A percentile compares a stretch with the other conserved stretches of the same genome.
Conservation (phyloP, 768 basidiomycete species). For the Auricularia cornea region DNA sequence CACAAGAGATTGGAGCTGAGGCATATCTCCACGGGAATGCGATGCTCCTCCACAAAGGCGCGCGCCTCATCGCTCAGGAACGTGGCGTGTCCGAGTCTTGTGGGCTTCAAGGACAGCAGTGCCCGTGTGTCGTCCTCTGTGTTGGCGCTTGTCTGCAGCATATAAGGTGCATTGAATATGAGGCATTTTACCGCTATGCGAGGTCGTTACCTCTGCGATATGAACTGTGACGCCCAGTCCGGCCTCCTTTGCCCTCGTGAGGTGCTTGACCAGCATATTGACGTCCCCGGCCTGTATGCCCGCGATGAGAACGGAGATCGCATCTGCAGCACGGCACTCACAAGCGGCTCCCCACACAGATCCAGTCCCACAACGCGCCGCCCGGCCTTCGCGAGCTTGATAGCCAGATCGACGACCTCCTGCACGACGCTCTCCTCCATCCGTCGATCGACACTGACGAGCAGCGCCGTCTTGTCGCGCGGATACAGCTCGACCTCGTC, state of each 20-base stretch:
- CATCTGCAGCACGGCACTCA: slow-evolving; percentile 9
- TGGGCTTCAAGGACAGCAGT: slow-evolving; percentile 60
- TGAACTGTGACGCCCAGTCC: slow-evolving; percentile 73
- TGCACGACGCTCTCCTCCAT: slow-evolving; percentile 45
- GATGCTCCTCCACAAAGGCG: slow-evolving; percentile 44
- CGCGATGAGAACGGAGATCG: background rate
- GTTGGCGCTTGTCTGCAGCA: slow-evolving; percentile 36
- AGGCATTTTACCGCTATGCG: background rate
- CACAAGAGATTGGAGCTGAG: slow-evolving; percentile 71
- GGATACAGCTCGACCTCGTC: slow-evolving; percentile 54
- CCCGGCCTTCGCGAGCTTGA: slow-evolving; percentile 44
- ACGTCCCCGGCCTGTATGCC: slow-evolving; percentile 44
- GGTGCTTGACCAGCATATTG: slow-evolving; percentile 38
- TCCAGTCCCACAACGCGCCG: slow-evolving; percentile 69
- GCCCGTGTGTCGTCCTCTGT: slow-evolving; percentile 48
- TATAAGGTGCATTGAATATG: background rate
- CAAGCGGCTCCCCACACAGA: slow-evolving; percentile 66
- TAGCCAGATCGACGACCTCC: slow-evolving; percentile 53
- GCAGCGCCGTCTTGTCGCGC: slow-evolving; percentile 43
- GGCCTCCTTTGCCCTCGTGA: slow-evolving; percentile 45
- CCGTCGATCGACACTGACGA: slow-evolving; percentile 68
- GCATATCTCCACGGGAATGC: slow-evolving; percentile 69
- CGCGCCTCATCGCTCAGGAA: slow-evolving; percentile 51
- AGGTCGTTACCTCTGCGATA: slow-evolving; percentile 60
- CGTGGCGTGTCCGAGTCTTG: slow-evolving; percentile 64